Evolutionary conservation across 257 asterid genomes (phyloP).

Genomic region (Solanum commersonii): DNA sequence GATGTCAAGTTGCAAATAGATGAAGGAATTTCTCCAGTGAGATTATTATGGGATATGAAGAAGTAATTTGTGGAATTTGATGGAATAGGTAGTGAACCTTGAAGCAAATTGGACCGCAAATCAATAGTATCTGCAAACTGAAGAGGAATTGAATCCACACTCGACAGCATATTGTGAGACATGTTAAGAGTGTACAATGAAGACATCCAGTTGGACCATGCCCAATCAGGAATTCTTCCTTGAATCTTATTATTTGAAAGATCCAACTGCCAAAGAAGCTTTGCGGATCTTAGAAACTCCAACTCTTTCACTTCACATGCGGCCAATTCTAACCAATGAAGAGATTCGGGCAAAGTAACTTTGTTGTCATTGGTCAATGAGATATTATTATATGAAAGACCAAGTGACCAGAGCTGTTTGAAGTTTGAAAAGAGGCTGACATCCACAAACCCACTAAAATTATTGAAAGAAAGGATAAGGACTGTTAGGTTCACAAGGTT

Average conservation of each 20-base stretch:
- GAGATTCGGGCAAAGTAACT: background rate
- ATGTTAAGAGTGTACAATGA: rapidly evolving
- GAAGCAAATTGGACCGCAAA: background rate
- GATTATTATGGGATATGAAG: background rate
- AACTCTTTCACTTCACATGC: background rate
- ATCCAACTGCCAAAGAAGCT: rapidly evolving
- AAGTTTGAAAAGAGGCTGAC: background rate
- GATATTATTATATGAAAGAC: too few relatives aligned
- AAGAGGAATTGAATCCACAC: background rate
- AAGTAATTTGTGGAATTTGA: rapidly evolving
- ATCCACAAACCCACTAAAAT: background rate
- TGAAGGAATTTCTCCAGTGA: background rate
- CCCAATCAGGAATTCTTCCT: background rate
- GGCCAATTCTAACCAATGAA: rapidly evolving
- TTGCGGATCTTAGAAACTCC: background rate
- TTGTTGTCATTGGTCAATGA: background rate
- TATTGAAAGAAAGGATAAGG: too few relatives aligned
- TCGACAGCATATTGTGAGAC: background rate
- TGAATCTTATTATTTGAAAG: background rate
- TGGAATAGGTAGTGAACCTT: background rate
- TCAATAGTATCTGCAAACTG: rapidly evolving
- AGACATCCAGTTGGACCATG: background rate
- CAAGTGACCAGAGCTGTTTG: rapidly evolving
- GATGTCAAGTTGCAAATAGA: background rate
- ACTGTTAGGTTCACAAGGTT: background rate